Evolutionary conservation across 176 grass and related monocot genomes (phyloP).

Genomic region (sorghum (Sorghum bicolor)): DNA sequence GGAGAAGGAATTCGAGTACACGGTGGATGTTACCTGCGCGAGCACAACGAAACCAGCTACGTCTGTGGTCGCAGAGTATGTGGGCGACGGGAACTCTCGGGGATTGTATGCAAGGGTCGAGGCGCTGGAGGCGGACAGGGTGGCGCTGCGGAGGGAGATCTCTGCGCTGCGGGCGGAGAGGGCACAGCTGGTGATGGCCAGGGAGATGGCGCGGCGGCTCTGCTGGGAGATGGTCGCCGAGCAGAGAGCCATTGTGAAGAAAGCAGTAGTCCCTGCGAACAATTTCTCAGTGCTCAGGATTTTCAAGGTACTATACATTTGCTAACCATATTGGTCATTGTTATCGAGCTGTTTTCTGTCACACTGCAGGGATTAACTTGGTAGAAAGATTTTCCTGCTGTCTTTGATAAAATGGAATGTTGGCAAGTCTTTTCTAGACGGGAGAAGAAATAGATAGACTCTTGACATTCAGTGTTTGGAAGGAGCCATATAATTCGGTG

Average conservation of each 20-base stretch:
- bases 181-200: conserved; percentile 58
- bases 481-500: neutral
- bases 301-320: conserved; percentile 78
- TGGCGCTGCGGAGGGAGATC: conserved; percentile 53
- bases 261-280: neutral
- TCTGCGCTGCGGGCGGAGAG: conserved; percentile 59
- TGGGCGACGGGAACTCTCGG: conserved; percentile 17
- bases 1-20: conserved; percentile 54
- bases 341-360: neutral
- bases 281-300: conserved; percentile 54
- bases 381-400: neutral
- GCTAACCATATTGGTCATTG: neutral
- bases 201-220: conserved; percentile 62
- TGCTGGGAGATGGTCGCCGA: conserved; percentile 60
- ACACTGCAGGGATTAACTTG: neutral
- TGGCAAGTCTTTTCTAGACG: neutral
- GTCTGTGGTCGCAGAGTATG: conserved; percentile 35
- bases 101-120: conserved; percentile 62
- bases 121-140: conserved; percentile 66
- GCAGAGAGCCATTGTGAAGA: conserved; percentile 38
- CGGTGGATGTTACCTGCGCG: conserved; percentile 42
- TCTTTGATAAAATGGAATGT: neutral
- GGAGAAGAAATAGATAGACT: neutral
- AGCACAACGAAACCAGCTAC: conserved; percentile 35
- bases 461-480: neutral